phyloP scores from a whole-genome alignment of 495 filamentous ascomycete species.

The Cenococcum geophilum region DNA sequence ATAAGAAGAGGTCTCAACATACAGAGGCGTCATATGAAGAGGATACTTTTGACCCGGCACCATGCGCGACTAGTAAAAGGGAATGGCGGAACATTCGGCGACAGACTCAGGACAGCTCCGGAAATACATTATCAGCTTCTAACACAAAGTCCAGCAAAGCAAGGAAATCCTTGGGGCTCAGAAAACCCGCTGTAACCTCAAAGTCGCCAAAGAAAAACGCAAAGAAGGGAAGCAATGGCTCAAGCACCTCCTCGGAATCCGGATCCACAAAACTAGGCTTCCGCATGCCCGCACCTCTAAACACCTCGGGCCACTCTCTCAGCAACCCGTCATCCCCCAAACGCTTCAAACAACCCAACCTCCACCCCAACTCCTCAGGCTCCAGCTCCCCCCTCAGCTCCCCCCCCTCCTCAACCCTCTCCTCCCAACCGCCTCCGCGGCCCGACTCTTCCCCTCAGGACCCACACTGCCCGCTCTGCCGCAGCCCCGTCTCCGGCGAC shows the following conservation, averaged over 20 bases:
- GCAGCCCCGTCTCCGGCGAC: neutral
- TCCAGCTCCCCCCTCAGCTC: slow-evolving; percentile 7
- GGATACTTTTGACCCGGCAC: too few species aligned
- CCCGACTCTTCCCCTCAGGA: neutral
- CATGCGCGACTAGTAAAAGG: too few species aligned
- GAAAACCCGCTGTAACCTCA: too few species aligned
- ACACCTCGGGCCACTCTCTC: neutral
- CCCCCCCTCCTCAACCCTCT: neutral
- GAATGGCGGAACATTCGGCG: too few species aligned
- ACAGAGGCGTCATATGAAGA: neutral
- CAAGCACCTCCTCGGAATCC: neutral
- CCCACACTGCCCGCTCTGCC: slow-evolving; percentile 3
- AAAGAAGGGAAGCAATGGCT: too few species aligned
- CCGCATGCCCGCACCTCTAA: neutral
- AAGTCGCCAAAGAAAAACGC: too few species aligned
- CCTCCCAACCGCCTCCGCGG: neutral
- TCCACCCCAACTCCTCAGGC: neutral
- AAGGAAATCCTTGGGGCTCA: neutral
- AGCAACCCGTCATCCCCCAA: neutral
- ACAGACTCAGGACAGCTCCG: neutral
- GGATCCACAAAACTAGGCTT: neutral
- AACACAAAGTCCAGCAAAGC: neutral
- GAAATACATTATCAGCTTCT: neutral
- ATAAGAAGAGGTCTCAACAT: neutral
- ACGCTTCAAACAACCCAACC: neutral